phyloP scores from a whole-genome alignment of 208 protist genomes.

The Lotmaria passim region DNA sequence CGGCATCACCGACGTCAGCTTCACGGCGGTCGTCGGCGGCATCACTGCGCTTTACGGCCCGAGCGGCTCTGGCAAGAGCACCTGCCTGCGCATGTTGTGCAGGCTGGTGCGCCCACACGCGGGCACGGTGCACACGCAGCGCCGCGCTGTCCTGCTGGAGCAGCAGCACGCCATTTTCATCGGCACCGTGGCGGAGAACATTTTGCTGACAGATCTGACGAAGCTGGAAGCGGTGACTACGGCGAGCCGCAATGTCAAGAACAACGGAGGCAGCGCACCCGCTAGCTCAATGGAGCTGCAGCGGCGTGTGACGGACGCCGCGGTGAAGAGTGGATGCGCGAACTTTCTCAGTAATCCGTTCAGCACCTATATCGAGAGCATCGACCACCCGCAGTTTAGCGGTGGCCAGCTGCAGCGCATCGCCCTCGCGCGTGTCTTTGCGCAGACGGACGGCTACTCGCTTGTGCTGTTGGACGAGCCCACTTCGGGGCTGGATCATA shows the following conservation, averaged over 20 bases:
- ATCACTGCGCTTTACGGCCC: constrained; percentile 78
- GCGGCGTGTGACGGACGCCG: constrained; percentile 39
- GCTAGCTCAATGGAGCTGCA: constrained; percentile 6
- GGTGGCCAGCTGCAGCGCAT: constrained; percentile 85
- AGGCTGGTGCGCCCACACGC: constrained; percentile 52
- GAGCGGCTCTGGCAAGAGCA: constrained; percentile 84
- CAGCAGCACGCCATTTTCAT: constrained; percentile 83
- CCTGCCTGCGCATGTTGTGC: constrained; percentile 64
- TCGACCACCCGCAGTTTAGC: constrained; percentile 77
- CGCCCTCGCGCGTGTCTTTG: constrained; percentile 76
- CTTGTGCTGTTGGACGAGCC: constrained; percentile 82
- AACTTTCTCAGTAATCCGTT: constrained; percentile 70
- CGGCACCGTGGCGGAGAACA: constrained; percentile 79
- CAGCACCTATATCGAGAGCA: constrained; percentile 60
- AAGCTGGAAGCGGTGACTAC: too few species aligned
- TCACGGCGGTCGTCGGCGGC: constrained; percentile 32
- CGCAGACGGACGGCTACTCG: constrained; percentile 39
- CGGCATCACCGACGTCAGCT: constrained; percentile 49
- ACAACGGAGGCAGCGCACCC: background rate
- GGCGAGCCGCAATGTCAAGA: background rate
- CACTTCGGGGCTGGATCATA: constrained; percentile 70
- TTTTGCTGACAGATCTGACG: constrained; percentile 50
- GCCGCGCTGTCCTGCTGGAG: constrained; percentile 60
- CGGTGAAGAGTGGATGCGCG: constrained; percentile 48
- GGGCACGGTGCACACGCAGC: constrained; percentile 59